Evolutionary conservation across 1,139 yeast genomes (phyloP), one percentile per base, ranked within the genome.

Genomic region (Geotrichum europaeum): DNA sequence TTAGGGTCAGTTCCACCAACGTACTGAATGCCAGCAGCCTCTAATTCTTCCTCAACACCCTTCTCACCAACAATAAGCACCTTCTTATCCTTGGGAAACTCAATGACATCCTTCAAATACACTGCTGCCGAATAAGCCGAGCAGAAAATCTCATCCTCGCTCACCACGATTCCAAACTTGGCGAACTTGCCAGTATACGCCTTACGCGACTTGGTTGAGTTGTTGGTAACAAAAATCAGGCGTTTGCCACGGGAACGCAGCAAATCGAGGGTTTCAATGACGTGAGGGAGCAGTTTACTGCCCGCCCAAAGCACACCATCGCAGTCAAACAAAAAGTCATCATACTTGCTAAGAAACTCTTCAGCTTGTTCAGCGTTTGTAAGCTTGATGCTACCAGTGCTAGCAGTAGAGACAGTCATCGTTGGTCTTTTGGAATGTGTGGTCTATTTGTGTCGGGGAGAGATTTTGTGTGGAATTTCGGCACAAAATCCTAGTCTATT

Each of bases 271-370:
- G 95, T 83, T 68, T 89, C 92, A 25, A 77, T 77, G 15, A 88
- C 87, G 18, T 84, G 81, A 3, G 97, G 96, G 55, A 92, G 81
- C 43, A 87, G 73, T 56, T 81, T 82, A 58, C 82, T 82, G 18
- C 96, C 97, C 49, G 87, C 78, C 98, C 98, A 92, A 58, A 92
- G 78, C 9, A 92, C 98, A 59, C 81, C 98, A 72, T 92, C 98
- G 74, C 98, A 92, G 70, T 92, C 98, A 71, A 92, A 92, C 62
- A 92, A 76, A 68, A 91, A 91, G 63, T 88, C 87, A 70, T 90
- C 97, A 72, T 85, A 87, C 55, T 79, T 73, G 63, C 79, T 80
- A 15, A 92, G 73, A 57, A 92, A 76, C n/a, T 74, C 69, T 55
- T 79, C 77, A 3, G 84, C 87, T 45, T 79, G 80, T 53, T 77